Evolutionary conservation across 345 rosid species (phyloP).

Genomic region (Combretum micranthum): DNA sequence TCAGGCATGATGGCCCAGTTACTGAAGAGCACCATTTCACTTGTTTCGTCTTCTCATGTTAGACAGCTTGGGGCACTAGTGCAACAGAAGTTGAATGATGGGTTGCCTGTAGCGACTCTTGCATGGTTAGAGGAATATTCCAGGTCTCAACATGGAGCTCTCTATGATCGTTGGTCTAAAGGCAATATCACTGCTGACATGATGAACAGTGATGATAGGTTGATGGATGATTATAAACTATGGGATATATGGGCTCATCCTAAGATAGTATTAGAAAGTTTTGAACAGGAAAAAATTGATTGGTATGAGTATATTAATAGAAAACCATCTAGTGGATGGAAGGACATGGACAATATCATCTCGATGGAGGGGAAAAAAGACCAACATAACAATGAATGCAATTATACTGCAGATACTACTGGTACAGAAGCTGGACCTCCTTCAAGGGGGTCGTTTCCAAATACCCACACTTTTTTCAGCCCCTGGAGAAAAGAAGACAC

Average conservation of each 20-base stretch:
- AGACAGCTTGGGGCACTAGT: constrained; percentile 44
- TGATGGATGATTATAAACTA: constrained; percentile 30
- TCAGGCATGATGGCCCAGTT: constrained; percentile 36
- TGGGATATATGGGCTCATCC: constrained; percentile 70
- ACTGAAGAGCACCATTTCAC: constrained; percentile 34
- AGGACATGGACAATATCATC: constrained; percentile 32
- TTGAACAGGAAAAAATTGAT: constrained; percentile 46
- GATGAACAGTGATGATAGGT: constrained; percentile 29
- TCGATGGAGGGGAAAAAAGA: constrained; percentile 21
- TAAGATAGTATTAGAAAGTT: constrained; percentile 47
- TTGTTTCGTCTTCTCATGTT: constrained; percentile 64
- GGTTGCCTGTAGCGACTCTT: constrained; percentile 40
- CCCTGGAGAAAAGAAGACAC: constrained; percentile 45
- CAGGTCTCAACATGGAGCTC: constrained; percentile 30
- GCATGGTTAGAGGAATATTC: constrained; percentile 52
- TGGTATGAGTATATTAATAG: constrained; percentile 31
- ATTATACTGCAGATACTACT: constrained; percentile 20
- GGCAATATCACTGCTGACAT: constrained; percentile 22
- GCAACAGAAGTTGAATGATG: constrained; percentile 48
- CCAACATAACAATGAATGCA: constrained; percentile 27
- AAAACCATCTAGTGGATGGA: constrained; percentile 50
- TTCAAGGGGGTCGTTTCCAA: constrained; percentile 27
- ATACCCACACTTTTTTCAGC: constrained; percentile 29
- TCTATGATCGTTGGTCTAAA: constrained; percentile 21
- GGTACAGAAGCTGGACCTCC: constrained; percentile 28